Conservation (phyloP, 306 rosid genomes). For the Dalbergia cochinchinensis region DNA sequence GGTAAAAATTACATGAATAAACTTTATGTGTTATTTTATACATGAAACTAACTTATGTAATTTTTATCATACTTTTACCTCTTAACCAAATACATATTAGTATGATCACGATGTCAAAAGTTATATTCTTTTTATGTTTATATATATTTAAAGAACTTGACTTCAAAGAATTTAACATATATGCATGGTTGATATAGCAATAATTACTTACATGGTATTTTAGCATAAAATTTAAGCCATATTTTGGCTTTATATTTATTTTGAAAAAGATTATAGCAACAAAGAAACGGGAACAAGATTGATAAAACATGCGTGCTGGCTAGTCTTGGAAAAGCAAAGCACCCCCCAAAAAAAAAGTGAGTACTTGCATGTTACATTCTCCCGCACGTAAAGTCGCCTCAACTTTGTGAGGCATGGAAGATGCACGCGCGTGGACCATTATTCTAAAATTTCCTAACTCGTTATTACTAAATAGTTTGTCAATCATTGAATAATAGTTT, state of each 20-base stretch:
- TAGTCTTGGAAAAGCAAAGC: constrained; percentile 44
- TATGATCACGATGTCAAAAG: no score
- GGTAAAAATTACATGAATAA: no score
- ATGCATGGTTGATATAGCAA: not conserved
- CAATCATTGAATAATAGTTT: no score
- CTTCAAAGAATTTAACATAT: no score
- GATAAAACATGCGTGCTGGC: constrained; percentile 27
- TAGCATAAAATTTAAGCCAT: not conserved
- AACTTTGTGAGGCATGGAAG: constrained; percentile 30
- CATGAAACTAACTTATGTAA: no score
- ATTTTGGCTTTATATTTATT: not conserved
- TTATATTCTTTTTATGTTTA: no score
- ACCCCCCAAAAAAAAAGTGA: constrained; percentile 28
- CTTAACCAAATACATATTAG: no score
- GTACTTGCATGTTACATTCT: constrained; percentile 43
- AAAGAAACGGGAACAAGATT: constrained; percentile 23
- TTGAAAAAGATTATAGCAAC: not conserved
- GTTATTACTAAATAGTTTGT: not conserved
- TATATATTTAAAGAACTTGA: no score
- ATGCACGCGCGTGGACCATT: constrained; percentile 46
- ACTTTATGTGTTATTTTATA: no score
- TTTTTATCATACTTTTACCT: no score
- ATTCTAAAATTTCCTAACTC: not conserved
- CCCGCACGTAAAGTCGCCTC: constrained; percentile 44
- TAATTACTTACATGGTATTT: not conserved